A percentile compares a stretch with the other conserved stretches of the same genome.
Evolutionary conservation across 768 basidiomycete genomes (phyloP).

Genomic region (Calocera cornea): DNA sequence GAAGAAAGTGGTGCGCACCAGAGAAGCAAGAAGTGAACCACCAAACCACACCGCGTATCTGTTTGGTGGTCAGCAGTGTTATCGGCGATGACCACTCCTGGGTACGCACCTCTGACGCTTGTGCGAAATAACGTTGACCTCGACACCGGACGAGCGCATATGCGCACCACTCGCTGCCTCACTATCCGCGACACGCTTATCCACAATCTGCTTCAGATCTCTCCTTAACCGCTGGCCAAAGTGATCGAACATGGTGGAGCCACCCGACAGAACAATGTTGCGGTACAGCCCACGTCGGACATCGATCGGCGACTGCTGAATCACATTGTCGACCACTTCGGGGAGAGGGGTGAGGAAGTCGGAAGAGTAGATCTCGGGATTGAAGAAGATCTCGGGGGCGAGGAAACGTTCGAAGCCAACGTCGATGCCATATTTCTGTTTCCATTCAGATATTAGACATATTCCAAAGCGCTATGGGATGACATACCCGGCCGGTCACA

Average conservation of each 20-base stretch:
- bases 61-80: background rate
- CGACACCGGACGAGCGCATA: slow-evolving; percentile 86
- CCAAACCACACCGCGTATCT: slow-evolving; percentile 98
- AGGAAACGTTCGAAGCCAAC: slow-evolving; percentile 98
- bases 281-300: slow-evolving; percentile 89
- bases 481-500: slow-evolving; percentile 73
- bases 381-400: slow-evolving; percentile 98
- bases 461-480: background rate
- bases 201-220: slow-evolving; percentile 87
- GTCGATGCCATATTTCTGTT: slow-evolving; percentile 82
- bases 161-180: slow-evolving; percentile 58
- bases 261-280: slow-evolving; percentile 96
- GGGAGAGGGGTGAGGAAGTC: slow-evolving; percentile 96
- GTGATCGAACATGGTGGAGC: slow-evolving; percentile 98
- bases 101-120: slow-evolving; percentile 73
- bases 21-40: slow-evolving; percentile 82
- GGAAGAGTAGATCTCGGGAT: slow-evolving; percentile 95
- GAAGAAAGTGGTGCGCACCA: slow-evolving; percentile 33
- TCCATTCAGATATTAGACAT: background rate
- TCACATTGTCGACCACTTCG: slow-evolving; percentile 89
- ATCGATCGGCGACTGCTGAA: slow-evolving; percentile 91
- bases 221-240: slow-evolving; percentile 95
- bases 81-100: slow-evolving; percentile 7
- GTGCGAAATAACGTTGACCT: slow-evolving; percentile 96
- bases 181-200: slow-evolving; percentile 71